A percentile compares a stretch with the other conserved stretches of the same genome.
phyloP scores from a whole-genome alignment of 176 grass and related monocot species.

The Eragrostis nindensis region DNA sequence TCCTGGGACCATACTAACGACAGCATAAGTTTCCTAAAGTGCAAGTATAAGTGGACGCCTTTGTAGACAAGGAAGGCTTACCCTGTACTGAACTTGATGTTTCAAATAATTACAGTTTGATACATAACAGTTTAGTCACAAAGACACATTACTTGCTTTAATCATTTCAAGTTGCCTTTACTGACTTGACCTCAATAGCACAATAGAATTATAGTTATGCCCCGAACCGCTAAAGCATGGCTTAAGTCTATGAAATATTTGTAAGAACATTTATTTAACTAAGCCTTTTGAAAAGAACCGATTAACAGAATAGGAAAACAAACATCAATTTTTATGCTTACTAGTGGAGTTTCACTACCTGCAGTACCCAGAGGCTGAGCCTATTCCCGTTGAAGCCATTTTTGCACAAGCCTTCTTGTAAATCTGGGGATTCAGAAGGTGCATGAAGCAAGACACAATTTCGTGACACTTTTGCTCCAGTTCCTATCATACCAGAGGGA shows the following conservation, averaged over 20 bases:
- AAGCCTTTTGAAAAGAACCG: background rate
- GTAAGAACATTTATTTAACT: slow-evolving; percentile 22
- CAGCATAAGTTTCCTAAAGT: background rate
- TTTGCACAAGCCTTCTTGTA: slow-evolving; percentile 63
- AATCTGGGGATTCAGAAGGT: slow-evolving; percentile 66
- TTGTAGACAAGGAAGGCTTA: background rate
- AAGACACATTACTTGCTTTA: background rate
- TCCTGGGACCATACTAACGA: background rate
- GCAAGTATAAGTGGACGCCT: background rate
- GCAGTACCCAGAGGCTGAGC: slow-evolving; percentile 80
- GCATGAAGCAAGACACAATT: slow-evolving; percentile 77
- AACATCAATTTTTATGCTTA: background rate
- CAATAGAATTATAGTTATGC: background rate
- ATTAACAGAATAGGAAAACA: background rate
- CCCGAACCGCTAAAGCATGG: background rate
- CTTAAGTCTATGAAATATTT: background rate
- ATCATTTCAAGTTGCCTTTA: slow-evolving; percentile 2
- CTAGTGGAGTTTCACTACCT: slow-evolving; percentile 52
- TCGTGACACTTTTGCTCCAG: slow-evolving; percentile 72
- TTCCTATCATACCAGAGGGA: slow-evolving; percentile 51
- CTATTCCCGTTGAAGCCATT: slow-evolving; percentile 79
- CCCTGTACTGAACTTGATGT: background rate
- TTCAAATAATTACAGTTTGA: background rate
- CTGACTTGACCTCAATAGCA: background rate
- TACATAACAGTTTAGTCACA: background rate